Conservation (phyloP, 1,284 basidiomycete species). For the Sphaerobolus stellatus region DNA sequence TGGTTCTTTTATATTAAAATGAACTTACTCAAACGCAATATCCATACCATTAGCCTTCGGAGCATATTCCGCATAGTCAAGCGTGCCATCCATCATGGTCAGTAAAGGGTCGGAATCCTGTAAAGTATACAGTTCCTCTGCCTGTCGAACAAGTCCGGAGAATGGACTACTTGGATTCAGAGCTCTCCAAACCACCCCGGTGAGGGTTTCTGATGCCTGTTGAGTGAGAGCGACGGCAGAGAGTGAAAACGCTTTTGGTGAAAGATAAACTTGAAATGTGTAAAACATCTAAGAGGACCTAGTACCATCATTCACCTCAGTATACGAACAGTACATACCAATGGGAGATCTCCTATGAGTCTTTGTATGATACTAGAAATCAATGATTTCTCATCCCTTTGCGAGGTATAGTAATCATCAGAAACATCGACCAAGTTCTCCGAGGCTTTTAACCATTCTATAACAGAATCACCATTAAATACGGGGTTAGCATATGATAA, state of each 20-base stretch:
- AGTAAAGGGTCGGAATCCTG: too few species aligned
- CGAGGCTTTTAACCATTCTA: slow-evolving; percentile 5
- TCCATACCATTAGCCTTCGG: slow-evolving; percentile 14
- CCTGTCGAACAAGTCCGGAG: too few species aligned
- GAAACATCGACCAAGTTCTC: slow-evolving; percentile 4
- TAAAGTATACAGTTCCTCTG: too few species aligned
- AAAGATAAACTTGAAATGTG: not conserved
- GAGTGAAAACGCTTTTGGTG: slow-evolving; percentile 8
- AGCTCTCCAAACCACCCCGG: too few species aligned
- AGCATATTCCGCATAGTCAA: too few species aligned
- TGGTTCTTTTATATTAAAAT: not conserved
- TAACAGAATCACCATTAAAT: too few species aligned
- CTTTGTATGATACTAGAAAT: too few species aligned
- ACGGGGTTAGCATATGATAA: not conserved
- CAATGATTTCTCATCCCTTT: not conserved
- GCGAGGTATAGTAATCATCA: not conserved
- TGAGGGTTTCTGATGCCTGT: not conserved
- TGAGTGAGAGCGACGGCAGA: slow-evolving; percentile 2
- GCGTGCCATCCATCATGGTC: too few species aligned
- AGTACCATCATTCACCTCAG: not conserved
- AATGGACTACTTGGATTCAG: too few species aligned
- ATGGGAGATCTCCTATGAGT: not conserved
- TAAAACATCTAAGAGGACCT: slow-evolving; percentile 7
- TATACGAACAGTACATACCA: not conserved
- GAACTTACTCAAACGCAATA: slow-evolving; percentile 28